Evolutionary conservation across 2,329 filamentous ascomycete species (phyloP), one percentile per base, ranked within the genome.

Genomic region (Trichoderma pleuroti): DNA sequence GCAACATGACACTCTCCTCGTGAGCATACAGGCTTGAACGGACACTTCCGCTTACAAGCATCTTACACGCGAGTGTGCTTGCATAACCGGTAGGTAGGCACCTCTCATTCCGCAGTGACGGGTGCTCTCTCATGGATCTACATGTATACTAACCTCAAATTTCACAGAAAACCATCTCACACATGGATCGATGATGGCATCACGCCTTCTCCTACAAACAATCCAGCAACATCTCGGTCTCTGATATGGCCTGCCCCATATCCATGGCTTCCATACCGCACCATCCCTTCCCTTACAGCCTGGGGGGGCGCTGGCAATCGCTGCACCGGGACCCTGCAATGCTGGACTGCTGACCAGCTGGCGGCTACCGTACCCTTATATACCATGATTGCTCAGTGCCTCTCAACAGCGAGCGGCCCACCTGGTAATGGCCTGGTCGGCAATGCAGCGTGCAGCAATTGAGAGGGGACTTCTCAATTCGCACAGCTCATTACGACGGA

Each of bases 301-400:
- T n/a, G 9, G 7, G 18, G 28, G 8, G n/a, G 6, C 6, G 39
- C 11, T 46, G 46, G n/a, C 2, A 10, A 26, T 21, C 11, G 24
- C 64, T 59, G 18, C 42, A 21, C 34, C 14, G 9, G 16, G n/a
- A 30, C 5, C 34, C 54, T 30, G 36, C 49, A 60, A 36, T 52
- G 36, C 26, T 46, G 36, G 18, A 63, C 59, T 46, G 32, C 11
- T 16, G 18, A 57, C 36, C 67, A 63, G 59, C 67, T 70, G 67
- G 26, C 59, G 32, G 14, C 18, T 62, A 6, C 67, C 59, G 42
- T 63, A 21, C n/a, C 24, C 56, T 62, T 70, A 63, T 70, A 70
- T 54, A 57, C 34, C 26, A 63, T 32, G 32, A 63, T 5, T 21
- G 14, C n/a, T n/a, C 34, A 24, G 34, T 30, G 21, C 21, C 39